A percentile compares a stretch with the other conserved stretches of the same genome.
phyloP scores from a whole-genome alignment of 1,139 yeast species.

The Nakaseomyces delphensis region DNA sequence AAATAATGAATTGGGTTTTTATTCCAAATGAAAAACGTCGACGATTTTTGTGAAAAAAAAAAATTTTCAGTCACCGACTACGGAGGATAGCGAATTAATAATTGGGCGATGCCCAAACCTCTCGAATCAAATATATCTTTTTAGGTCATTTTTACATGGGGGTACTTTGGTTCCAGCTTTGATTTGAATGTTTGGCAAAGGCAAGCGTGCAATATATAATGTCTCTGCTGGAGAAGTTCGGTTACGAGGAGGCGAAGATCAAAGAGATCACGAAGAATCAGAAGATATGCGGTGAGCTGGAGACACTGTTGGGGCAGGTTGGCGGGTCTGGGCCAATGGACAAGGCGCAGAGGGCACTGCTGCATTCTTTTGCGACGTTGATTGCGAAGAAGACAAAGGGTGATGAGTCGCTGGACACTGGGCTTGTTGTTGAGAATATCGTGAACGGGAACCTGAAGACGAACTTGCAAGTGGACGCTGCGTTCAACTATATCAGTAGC shows the following conservation, averaged over 20 bases:
- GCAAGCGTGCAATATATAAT: too few relatives aligned
- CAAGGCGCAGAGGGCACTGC: slow-evolving; percentile 48
- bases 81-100: background rate
- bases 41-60: background rate
- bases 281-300: slow-evolving; percentile 67
- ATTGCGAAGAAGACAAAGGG: slow-evolving; percentile 8
- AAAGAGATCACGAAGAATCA: slow-evolving; percentile 75
- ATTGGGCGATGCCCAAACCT: background rate
- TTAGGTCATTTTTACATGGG: too few relatives aligned
- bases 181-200: too few relatives aligned
- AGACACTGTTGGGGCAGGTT: slow-evolving; percentile 44
- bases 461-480: slow-evolving; percentile 70
- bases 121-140: too few relatives aligned
- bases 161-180: too few relatives aligned
- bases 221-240: slow-evolving; percentile 47
- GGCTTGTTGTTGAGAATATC: slow-evolving; percentile 50
- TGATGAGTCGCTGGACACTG: background rate
- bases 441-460: slow-evolving; percentile 56
- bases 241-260: slow-evolving; percentile 62
- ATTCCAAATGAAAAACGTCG: too few relatives aligned
- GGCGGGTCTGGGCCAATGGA: slow-evolving; percentile 35
- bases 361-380: slow-evolving; percentile 70
- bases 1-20: too few relatives aligned
- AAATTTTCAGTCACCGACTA: background rate
- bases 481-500: slow-evolving; percentile 57